These are phyloP conservation scores for Hypoxylon perforatum DNA, from an alignment of 495 filamentous ascomycete genomes.

Conservation along the genomic window DNA sequence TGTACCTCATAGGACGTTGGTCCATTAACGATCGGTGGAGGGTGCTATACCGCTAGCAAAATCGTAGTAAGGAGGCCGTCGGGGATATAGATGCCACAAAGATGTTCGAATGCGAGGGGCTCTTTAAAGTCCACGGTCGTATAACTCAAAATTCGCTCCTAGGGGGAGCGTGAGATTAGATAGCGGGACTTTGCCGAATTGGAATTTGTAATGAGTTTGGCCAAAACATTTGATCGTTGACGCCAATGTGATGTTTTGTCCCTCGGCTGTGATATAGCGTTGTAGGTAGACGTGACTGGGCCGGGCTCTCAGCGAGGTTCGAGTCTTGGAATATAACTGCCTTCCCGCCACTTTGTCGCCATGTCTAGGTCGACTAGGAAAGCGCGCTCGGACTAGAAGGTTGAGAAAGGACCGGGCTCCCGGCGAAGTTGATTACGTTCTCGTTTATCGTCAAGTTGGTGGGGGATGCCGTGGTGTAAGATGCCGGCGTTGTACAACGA, in stretches of 20 bases:
- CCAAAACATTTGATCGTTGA: slow-evolving; percentile 49
- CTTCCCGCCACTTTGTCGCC: slow-evolving; percentile 48
- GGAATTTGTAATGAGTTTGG: slow-evolving; percentile 49
- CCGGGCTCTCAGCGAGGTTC: too few species aligned
- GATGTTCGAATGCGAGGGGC: slow-evolving; percentile 51
- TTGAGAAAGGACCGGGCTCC: too few species aligned
- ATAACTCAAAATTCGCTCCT: slow-evolving; percentile 38
- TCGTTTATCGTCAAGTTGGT: slow-evolving; percentile 55
- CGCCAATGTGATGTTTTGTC: slow-evolving; percentile 39
- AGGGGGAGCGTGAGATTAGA: slow-evolving; percentile 31
- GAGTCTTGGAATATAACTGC: too few species aligned
- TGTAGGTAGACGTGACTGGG: too few species aligned
- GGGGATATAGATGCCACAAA: slow-evolving; percentile 50
- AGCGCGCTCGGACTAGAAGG: slow-evolving; percentile 37
- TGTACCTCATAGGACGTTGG: slow-evolving; percentile 67
- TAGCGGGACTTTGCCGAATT: slow-evolving; percentile 28
- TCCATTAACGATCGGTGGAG: slow-evolving; percentile 44
- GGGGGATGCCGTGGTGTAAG: slow-evolving; percentile 51
- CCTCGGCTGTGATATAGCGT: slow-evolving; percentile 14
- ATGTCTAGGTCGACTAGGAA: slow-evolving; percentile 59
- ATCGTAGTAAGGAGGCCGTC: slow-evolving; percentile 38
- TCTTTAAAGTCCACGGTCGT: slow-evolving; percentile 36
- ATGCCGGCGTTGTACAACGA: slow-evolving; percentile 41
- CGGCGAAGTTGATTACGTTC: slow-evolving; percentile 45
- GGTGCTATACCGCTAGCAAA: slow-evolving; percentile 21